phyloP scores from a whole-genome alignment of 495 filamentous ascomycete genomes.

The Penicillium subrubescens region DNA sequence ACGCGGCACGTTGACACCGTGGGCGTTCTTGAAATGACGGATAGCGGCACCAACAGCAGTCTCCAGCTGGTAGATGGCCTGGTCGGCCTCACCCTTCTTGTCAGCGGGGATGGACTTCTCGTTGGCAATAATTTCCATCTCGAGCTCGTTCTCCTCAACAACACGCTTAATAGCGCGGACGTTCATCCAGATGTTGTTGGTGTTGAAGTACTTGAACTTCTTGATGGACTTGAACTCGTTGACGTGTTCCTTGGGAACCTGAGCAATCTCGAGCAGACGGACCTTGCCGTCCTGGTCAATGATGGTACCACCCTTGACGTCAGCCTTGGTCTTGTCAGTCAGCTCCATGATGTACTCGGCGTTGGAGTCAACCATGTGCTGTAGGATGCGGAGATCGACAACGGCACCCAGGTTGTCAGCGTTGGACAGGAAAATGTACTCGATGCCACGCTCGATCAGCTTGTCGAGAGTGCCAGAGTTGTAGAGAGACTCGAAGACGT shows the following conservation, averaged over 20 bases:
- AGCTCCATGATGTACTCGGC: slow-evolving; percentile 99
- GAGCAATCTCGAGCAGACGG: slow-evolving; percentile 95
- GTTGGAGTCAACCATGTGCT: slow-evolving; percentile 97
- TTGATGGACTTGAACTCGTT: slow-evolving; percentile 99
- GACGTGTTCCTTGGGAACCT: slow-evolving; percentile 99
- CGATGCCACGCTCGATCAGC: slow-evolving; percentile 89
- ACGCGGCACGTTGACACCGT: slow-evolving; percentile 98
- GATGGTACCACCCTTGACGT: slow-evolving; percentile 99
- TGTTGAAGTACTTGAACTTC: slow-evolving; percentile 99
- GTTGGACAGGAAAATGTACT: slow-evolving; percentile 99
- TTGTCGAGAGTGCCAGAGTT: slow-evolving; percentile 98
- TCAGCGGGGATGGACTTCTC: slow-evolving; percentile 97
- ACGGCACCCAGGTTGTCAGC: slow-evolving; percentile 98
- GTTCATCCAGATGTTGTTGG: slow-evolving; percentile 99
- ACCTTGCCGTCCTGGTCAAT: slow-evolving; percentile 98
- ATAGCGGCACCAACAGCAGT: slow-evolving; percentile 98
- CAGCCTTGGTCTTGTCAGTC: slow-evolving; percentile 99
- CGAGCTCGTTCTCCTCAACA: slow-evolving; percentile 96
- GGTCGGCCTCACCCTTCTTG: slow-evolving; percentile 98
- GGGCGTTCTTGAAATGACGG: slow-evolving; percentile 96
- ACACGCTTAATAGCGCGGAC: slow-evolving; percentile 97
- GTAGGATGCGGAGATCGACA: slow-evolving; percentile 93
- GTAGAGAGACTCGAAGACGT: slow-evolving; percentile 99
- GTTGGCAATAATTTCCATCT: slow-evolving; percentile 99
- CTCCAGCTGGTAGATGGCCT: slow-evolving; percentile 97